Percentiles rank a stretch among this genome's conserved stretches.
phyloP scores from a whole-genome alignment of 805 yeast species.

The Dipodascus geniculatus region DNA sequence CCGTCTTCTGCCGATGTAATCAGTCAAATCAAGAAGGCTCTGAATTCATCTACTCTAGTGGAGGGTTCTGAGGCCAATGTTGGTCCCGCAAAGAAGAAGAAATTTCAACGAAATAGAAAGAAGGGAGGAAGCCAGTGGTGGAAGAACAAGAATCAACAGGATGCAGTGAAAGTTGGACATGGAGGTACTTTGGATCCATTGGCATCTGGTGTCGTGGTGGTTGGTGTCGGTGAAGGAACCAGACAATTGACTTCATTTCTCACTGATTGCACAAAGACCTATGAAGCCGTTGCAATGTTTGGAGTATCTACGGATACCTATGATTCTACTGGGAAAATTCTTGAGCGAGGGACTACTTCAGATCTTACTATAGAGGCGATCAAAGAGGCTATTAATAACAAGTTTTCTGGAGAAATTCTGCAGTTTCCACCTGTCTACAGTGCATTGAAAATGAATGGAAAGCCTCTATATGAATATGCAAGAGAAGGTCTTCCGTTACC shows the following conservation, averaged over 20 bases:
- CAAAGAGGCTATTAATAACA: constrained; percentile 38
- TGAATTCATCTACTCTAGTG: constrained; percentile 50
- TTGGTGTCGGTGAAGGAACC: constrained; percentile 91
- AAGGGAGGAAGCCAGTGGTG: constrained; percentile 27
- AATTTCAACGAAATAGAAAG: constrained; percentile 32
- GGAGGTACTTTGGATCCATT: constrained; percentile 96
- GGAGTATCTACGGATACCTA: constrained; percentile 93
- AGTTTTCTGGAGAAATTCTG: constrained; percentile 67
- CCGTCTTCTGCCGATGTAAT: constrained; percentile 68
- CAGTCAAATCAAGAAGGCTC: constrained; percentile 47
- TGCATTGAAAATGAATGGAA: constrained; percentile 90
- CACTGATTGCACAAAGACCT: constrained; percentile 63
- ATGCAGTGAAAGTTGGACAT: constrained; percentile 84
- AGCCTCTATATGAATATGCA: constrained; percentile 89
- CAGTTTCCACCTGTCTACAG: constrained; percentile 95
- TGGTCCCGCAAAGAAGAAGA: constrained; percentile 40
- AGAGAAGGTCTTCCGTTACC: constrained; percentile 81
- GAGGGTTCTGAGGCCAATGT: constrained; percentile 20
- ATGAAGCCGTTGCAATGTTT: constrained; percentile 72
- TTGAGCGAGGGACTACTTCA: constrained; percentile 42
- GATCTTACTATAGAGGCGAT: constrained; percentile 44
- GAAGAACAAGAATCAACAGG: constrained; percentile 39
- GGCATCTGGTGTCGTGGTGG: constrained; percentile 84
- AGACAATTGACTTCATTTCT: constrained; percentile 64
- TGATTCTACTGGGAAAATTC: constrained; percentile 77